Conservation (phyloP, 176 grass and related monocot genomes). For the Lolium perenne region DNA sequence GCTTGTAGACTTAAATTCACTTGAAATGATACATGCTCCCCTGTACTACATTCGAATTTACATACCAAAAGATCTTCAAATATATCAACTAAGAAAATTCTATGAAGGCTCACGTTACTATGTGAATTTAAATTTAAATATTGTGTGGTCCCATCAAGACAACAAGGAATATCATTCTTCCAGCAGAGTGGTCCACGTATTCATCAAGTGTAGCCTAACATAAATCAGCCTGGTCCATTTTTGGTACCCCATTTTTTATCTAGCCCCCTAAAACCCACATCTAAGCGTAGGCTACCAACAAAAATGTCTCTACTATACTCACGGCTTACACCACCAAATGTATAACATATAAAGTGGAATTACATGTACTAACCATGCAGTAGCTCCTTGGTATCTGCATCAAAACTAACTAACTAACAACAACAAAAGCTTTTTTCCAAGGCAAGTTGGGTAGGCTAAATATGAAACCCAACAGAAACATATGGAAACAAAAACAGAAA, state of each 20-base stretch:
- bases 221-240: not conserved
- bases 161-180: not conserved
- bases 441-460: too few relatives aligned
- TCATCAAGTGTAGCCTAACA: not conserved
- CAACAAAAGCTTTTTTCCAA: too few relatives aligned
- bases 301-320: not conserved
- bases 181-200: not conserved
- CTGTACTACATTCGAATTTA: not conserved
- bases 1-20: not conserved
- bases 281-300: not conserved
- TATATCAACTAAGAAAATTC: not conserved
- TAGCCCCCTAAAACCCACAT: not conserved
- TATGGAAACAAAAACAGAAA: too few relatives aligned
- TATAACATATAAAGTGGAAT: too few relatives aligned
- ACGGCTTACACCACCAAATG: too few relatives aligned
- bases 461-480: too few relatives aligned
- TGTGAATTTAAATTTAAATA: not conserved
- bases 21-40: not conserved
- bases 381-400: too few relatives aligned
- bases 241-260: not conserved
- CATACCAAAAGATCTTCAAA: not conserved
- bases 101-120: not conserved
- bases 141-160: not conserved
- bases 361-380: too few relatives aligned
- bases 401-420: too few relatives aligned